Base-by-base conservation (phyloP, 352 stramenopile species). In the Globisporangium sylvaticum region DNA sequence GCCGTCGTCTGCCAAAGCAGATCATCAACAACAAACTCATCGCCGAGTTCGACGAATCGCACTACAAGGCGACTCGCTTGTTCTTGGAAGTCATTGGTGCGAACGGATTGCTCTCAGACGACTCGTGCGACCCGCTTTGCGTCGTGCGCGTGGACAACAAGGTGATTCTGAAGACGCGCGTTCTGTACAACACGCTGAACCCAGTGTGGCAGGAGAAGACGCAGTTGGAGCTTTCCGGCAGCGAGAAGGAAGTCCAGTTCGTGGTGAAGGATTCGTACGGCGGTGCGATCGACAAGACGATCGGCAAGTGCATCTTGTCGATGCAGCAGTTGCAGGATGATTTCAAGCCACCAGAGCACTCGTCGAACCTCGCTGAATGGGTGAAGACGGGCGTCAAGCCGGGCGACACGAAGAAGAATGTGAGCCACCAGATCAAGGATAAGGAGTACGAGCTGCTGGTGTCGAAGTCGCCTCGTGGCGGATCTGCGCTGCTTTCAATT, bases 141-240 rank as follows among this genome's bases (percentile, higher is more conserved):
- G 84, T 94, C 57, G 79, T 94, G 6, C 82, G 84, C 20, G 62
- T 94, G 24, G 83, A 96, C 55, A 73, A 87, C 37, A 78, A 81
- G 18, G 75, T 84, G 52, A 68, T 96, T 9, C 75, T 96, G 62
- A 79, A 79, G 52, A 96, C 88, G 7, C 72, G 80, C 7, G 77
- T 92, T n/a, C 70, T 96, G 29, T 96, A 94, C 76, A 92, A 92
- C 66, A 94, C 88, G 4, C 69, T 90, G 9, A 96, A 96, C 62
- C 88, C 88, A 1, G 69, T 88, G 31, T 96, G 88, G 88, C 72
- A 91, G 42, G 86, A 92, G 67, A 91, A 90, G 65, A 81, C 70
- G 1, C 76, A 93, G 53, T 22, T 91, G 2, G 82, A 70, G 10
- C 52, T 90, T 29, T 82, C 78, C 1, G 80, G 83, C 6, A 70